Evolutionary conservation across 2,329 filamentous ascomycete genomes (phyloP).

Genomic region (Biscogniauxia mediterranea): DNA sequence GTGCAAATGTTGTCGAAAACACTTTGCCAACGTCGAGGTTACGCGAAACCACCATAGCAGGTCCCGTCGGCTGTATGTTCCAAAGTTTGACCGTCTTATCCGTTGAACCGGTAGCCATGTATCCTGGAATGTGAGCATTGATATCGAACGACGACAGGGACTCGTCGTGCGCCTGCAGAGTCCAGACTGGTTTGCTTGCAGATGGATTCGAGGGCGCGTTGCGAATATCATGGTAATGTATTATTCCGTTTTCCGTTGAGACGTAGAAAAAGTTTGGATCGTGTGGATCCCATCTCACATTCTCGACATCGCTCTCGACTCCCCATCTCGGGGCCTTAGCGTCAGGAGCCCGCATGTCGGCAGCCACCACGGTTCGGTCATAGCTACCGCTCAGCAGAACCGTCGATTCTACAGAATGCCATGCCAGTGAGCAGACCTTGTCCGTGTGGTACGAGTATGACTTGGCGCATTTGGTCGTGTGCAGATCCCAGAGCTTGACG

Average conservation of each 20-base stretch:
- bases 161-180: slow-evolving; percentile 91
- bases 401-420: slow-evolving; percentile 86
- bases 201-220: slow-evolving; percentile 70
- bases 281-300: slow-evolving; percentile 88
- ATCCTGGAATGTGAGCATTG: slow-evolving; percentile 86
- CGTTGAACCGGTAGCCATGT: slow-evolving; percentile 87
- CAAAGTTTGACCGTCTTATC: slow-evolving; percentile 97
- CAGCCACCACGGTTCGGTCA: slow-evolving; percentile 89
- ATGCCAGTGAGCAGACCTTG: slow-evolving; percentile 94
- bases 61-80: slow-evolving; percentile 80
- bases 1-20: slow-evolving; percentile 86
- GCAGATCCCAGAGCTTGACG: slow-evolving; percentile 95
- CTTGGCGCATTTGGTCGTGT: slow-evolving; percentile 88
- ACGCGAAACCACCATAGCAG: slow-evolving; percentile 85
- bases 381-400: slow-evolving; percentile 91
- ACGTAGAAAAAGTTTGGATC: slow-evolving; percentile 93
- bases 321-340: slow-evolving; percentile 81
- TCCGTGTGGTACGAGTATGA: slow-evolving; percentile 95
- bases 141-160: slow-evolving; percentile 90
- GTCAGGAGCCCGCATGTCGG: slow-evolving; percentile 92
- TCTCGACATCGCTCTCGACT: slow-evolving; percentile 94
- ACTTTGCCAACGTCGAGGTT: slow-evolving; percentile 94
- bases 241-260: slow-evolving; percentile 85
- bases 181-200: slow-evolving; percentile 85
- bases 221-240: slow-evolving; percentile 89